Conservation (phyloP, 768 basidiomycete genomes). For the Tulasnella sp. region DNA sequence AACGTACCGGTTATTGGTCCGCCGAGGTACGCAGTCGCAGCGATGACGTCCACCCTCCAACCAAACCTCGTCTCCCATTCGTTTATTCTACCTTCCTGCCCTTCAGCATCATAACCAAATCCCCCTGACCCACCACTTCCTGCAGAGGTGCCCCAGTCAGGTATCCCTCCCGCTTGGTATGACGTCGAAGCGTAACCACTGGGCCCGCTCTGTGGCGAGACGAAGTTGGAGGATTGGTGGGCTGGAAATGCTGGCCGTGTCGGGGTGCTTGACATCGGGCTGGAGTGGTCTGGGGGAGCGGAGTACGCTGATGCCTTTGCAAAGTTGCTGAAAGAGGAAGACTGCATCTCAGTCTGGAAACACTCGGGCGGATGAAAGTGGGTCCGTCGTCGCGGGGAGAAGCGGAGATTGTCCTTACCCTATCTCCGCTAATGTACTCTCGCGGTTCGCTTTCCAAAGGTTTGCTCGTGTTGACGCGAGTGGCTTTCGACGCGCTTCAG, state of each 20-base stretch:
- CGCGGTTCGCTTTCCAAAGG: not conserved
- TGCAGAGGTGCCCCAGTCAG: conserved; percentile 50
- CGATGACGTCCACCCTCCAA: conserved; percentile 61
- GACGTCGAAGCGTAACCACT: conserved; percentile 38
- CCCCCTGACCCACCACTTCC: conserved; percentile 36
- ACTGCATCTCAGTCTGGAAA: conserved; percentile 15
- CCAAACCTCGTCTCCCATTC: conserved; percentile 69
- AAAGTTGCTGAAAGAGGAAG: conserved; percentile 16
- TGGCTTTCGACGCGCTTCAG: conserved; percentile 18
- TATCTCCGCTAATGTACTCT: not conserved
- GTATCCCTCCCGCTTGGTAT: conserved; percentile 67
- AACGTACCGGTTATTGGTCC: conserved; percentile 68
- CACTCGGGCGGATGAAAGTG: not conserved
- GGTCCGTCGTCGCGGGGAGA: not conserved
- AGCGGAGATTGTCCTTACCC: not conserved
- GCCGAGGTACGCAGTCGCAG: conserved; percentile 59
- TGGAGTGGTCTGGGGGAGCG: conserved; percentile 43
- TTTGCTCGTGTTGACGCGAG: conserved; percentile 6
- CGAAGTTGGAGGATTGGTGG: conserved; percentile 33
- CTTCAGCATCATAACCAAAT: conserved; percentile 32
- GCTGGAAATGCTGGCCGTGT: conserved; percentile 33
- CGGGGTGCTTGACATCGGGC: conserved; percentile 33
- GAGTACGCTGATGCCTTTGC: conserved; percentile 27
- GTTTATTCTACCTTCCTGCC: conserved; percentile 45
- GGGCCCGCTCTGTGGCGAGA: conserved; percentile 35